Evolutionary conservation across 441 rosid species (phyloP), one percentile per base, ranked within the genome.

Genomic region (Pelargonium citronellum): DNA sequence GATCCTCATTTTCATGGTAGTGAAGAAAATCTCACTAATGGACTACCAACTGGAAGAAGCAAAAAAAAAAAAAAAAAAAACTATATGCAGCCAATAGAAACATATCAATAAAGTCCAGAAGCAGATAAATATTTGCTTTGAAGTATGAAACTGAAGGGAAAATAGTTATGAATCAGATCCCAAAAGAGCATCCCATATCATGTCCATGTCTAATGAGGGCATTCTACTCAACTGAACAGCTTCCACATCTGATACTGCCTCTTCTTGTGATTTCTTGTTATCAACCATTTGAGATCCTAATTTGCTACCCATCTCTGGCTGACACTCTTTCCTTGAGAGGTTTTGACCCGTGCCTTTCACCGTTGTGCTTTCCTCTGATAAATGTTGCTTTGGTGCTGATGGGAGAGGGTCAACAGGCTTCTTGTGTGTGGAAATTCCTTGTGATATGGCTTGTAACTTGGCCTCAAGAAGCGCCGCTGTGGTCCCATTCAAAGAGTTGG

Each of bases 221-320:
- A 94, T 88, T 78, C 91, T 91, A 79, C 97, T 94, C 67, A 94
- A 74, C 82, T 90, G 96, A 73, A 88, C 89, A 47, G 79, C 85
- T 74, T 84, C 94, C 13, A 67, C 72, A 64, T 89, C 92, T 66
- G 79, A 66, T 12, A 27, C 58, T 20, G 75, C 67, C 67, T 61
- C 86, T 66, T 74, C 79, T 51, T 63, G 66, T 49, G 13, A 67
- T 75, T 78, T 85, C 69, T 71, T 79, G 44, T 64, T 83, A 71
- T 76, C 80, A 74, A 68, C 62, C 69, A 67, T 66, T 22, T 77
- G 74, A 19, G 75, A 70, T 69, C 78, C 85, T 51, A 12, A 57
- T 75, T 74, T 72, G 73, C 67, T 63, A 37, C 64, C 84, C 68
- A 78, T 22, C 30, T 77, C 74, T 27, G 73, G 72, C 51, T 73